Evolutionary conservation across 1,284 basidiomycete species (phyloP).

Genomic region (Ustilago trichophora): DNA sequence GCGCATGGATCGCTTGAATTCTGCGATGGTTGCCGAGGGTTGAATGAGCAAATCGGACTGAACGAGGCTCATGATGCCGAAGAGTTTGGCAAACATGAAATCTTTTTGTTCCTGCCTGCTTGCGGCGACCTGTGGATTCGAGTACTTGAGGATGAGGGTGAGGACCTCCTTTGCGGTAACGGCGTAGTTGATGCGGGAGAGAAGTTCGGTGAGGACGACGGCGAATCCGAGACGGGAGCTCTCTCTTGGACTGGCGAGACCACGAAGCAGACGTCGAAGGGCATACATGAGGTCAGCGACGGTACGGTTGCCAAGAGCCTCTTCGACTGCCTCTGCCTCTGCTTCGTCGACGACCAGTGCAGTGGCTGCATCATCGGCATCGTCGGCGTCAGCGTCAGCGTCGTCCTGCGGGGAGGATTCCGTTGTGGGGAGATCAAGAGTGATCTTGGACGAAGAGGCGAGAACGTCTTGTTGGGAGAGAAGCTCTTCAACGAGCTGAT

Average conservation of each 20-base stretch:
- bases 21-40: constrained; percentile 71
- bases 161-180: constrained; percentile 72
- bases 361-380: constrained; percentile 55
- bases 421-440: constrained; percentile 29
- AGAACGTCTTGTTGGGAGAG: constrained; percentile 37
- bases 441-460: constrained; percentile 40
- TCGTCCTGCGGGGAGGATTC: constrained; percentile 67
- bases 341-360: constrained; percentile 22
- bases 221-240: constrained; percentile 93
- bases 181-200: constrained; percentile 77
- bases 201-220: constrained; percentile 91
- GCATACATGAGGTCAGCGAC: constrained; percentile 71
- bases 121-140: constrained; percentile 67
- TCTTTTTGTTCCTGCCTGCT: constrained; percentile 92
- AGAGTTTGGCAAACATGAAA: constrained; percentile 87
- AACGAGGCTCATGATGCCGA: constrained; percentile 76
- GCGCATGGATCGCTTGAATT: constrained; percentile 75
- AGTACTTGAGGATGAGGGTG: constrained; percentile 55
- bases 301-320: constrained; percentile 71
- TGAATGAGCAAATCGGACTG: constrained; percentile 73
- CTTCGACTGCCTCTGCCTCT: constrained; percentile 66
- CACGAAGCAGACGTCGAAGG: constrained; percentile 68
- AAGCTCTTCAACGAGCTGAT: constrained; percentile 81
- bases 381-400: no score
- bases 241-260: constrained; percentile 88